Evolutionary conservation across 352 stramenopile species (phyloP).

Genomic region (Albugo laibachii): DNA sequence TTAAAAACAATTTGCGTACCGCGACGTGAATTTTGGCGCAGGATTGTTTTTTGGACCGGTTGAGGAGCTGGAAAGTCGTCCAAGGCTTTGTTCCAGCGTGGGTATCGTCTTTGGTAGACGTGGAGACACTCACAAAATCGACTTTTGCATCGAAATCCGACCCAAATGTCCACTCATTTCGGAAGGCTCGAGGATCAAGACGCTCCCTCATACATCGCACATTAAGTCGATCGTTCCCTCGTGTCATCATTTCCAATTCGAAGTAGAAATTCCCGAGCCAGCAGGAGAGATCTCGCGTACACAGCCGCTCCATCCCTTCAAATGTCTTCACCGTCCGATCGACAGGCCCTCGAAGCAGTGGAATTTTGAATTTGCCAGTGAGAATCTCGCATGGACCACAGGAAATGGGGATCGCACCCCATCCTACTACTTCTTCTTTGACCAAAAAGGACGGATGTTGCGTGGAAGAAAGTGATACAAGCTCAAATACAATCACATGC

Average conservation of each 20-base stretch:
- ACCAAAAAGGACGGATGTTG: not conserved
- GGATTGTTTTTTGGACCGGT: no score
- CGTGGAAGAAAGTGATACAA: conserved; percentile 8
- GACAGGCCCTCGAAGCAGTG: conserved; percentile 64
- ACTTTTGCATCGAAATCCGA: no score
- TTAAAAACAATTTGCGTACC: no score
- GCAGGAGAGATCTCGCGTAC: conserved; percentile 37
- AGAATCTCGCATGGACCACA: conserved; percentile 39
- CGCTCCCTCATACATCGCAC: no score
- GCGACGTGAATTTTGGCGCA: no score
- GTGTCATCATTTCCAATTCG: conserved; percentile 15
- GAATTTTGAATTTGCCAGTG: conserved; percentile 66
- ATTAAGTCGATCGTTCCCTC: no score
- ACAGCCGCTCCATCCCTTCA: conserved; percentile 42
- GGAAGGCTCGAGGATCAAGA: no score
- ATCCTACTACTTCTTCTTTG: conserved; percentile 59
- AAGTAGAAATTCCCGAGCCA: conserved; percentile 86
- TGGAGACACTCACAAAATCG: no score
- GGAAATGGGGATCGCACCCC: conserved; percentile 56
- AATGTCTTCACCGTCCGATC: conserved; percentile 65
- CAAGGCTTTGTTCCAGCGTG: no score
- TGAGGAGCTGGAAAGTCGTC: no score
- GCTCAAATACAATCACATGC: conserved; percentile 25
- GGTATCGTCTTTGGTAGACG: no score
- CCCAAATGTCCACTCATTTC: no score